phyloP scores from a whole-genome alignment of 805 yeast species.

The Saccharomycopsis fodiens region DNA sequence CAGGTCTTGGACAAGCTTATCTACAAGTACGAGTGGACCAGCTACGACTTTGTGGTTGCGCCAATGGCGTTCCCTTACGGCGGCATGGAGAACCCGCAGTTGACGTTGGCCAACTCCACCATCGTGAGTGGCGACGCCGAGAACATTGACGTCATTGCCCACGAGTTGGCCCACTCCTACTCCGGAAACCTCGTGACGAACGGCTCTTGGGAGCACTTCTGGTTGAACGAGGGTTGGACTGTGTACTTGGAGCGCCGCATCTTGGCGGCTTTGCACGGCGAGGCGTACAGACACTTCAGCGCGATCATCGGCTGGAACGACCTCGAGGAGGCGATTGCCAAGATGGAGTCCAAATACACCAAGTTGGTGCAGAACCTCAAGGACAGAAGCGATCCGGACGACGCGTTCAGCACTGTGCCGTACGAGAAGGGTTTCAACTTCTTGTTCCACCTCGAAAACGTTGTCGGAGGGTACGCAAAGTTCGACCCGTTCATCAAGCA shows the following conservation, averaged over 20 bases:
- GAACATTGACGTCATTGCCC: conserved; percentile 85
- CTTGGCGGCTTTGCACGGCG: conserved; percentile 71
- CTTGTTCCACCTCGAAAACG: conserved; percentile 63
- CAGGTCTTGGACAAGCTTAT: conserved; percentile 68
- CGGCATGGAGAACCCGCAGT: conserved; percentile 93
- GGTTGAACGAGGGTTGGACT: conserved; percentile 96
- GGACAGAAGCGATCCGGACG: conserved; percentile 76
- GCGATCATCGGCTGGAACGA: conserved; percentile 89
- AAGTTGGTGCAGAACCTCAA: conserved; percentile 65
- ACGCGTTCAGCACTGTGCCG: conserved; percentile 80
- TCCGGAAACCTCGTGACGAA: conserved; percentile 87
- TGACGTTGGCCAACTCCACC: conserved; percentile 89
- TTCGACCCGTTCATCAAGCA: conserved; percentile 77
- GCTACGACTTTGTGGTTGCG: conserved; percentile 71
- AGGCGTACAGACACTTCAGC: conserved; percentile 65
- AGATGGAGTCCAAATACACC: conserved; percentile 59
- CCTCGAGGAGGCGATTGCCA: conserved; percentile 54
- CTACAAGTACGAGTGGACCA: conserved; percentile 78
- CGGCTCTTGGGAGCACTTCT: conserved; percentile 88
- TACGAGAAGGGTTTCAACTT: conserved; percentile 87
- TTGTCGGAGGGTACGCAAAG: conserved; percentile 52
- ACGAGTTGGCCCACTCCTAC: conserved; percentile 91
- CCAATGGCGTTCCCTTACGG: conserved; percentile 82
- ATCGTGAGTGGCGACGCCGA: conserved; percentile 77
- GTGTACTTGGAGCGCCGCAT: conserved; percentile 86